Evolutionary conservation across 140 eudicot genomes (phyloP).

Genomic region (Oenanthe javanica): DNA sequence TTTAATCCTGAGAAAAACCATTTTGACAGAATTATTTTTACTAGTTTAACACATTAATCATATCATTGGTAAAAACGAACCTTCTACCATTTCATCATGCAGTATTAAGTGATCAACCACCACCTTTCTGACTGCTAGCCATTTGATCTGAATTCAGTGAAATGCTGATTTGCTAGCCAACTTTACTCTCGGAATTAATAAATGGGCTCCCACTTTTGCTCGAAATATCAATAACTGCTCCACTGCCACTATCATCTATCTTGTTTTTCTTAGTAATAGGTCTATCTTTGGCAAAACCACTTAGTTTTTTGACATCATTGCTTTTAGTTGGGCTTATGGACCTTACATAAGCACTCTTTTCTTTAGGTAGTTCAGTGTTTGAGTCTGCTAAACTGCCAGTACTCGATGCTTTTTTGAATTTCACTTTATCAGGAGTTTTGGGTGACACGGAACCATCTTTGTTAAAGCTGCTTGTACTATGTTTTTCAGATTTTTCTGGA

Average conservation of each 20-base stretch:
- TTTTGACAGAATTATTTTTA: not conserved
- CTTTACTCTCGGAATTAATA: slow-evolving; percentile 73
- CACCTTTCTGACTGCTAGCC: slow-evolving; percentile 13
- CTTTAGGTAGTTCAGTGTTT: slow-evolving; percentile 17
- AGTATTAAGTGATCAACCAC: slow-evolving; percentile 12
- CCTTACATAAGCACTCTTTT: slow-evolving; percentile 12
- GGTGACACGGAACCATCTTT: slow-evolving; percentile 40
- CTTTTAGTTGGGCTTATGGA: slow-evolving; percentile 3
- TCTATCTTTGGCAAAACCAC: slow-evolving; percentile 18
- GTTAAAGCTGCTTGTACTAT: slow-evolving; percentile 16
- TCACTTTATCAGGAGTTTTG: slow-evolving; percentile 38
- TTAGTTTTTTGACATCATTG: slow-evolving; percentile 32
- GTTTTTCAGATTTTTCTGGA: slow-evolving; percentile 48
- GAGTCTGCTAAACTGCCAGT: slow-evolving; percentile 19
- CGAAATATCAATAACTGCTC: slow-evolving; percentile 30
- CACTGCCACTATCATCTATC: slow-evolving; percentile 38
- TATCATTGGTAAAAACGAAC: not conserved
- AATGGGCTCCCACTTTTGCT: slow-evolving; percentile 34
- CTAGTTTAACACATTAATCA: not conserved
- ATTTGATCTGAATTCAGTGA: slow-evolving; percentile 11
- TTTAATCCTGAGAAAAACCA: not conserved
- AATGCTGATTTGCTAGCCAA: slow-evolving; percentile 28
- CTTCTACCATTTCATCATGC: not conserved
- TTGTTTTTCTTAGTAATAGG: slow-evolving; percentile 27
- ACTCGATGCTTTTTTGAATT: slow-evolving; percentile 28